Evolutionary conservation across 441 rosid species (phyloP), one percentile per base, ranked within the genome.

Genomic region (Capsella rubella): DNA sequence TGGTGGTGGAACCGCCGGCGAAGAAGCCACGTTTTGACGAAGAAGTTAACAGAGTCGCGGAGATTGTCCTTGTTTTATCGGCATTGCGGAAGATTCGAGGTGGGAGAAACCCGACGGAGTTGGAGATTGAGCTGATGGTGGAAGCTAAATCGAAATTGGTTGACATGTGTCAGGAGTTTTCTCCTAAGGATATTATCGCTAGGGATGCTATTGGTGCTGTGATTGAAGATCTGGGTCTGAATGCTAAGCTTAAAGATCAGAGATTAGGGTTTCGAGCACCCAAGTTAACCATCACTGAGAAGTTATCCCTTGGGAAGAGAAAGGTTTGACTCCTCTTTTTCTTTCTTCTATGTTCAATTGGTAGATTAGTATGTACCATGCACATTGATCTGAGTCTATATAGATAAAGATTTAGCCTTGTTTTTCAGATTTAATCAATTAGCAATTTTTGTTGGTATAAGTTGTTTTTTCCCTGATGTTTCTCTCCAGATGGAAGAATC

Each of bases 161-260:
- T 2, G 85, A 80, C 14, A 81, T 87, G 76, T 92, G 97, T 42
- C 84, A 69, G 21, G 82, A 78, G 56, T 79, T 90, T 60, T 46
- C 76, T 34, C 99, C 99, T 0, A 87, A 78, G 73, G 99, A 92
- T 77, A 79, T 92, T 34, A 87, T 91, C 15, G 82, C 77, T 15
- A 78, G 81, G 14, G 95, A 86, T 50, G 87, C 90, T 6, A 72
- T 92, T 31, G 93, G 84, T 73, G 82, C 80, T 45, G 82, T 92
- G 54, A 85, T 95, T 83, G 99, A 95, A 77, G 98, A 95, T 85
- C 81, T 92, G 72, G 98, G 99, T 74, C 81, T 95, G 31, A 85
- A 88, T 74, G 79, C 80, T 65, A 85, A 85, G 67, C 72, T 74
- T 51, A 90, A 83, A 62, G 97, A 95, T 72, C 97, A 90, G 74